phyloP scores from a whole-genome alignment of 1,284 basidiomycete genomes.

The Leccinum fallax region DNA sequence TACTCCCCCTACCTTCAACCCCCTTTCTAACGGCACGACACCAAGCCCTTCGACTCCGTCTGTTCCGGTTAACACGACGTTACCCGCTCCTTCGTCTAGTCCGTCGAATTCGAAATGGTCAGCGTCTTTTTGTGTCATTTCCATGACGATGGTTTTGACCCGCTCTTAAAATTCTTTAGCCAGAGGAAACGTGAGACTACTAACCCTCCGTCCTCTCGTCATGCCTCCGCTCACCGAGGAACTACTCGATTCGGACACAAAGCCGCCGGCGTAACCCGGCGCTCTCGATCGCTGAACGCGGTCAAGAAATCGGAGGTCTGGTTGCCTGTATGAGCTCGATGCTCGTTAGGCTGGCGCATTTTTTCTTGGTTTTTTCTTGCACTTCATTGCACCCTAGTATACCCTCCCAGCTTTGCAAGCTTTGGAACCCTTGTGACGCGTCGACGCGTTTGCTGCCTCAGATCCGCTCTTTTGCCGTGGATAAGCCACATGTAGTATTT shows the following conservation, averaged over 20 bases:
- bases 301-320: conserved; percentile 11
- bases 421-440: conserved; percentile 1
- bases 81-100: conserved; percentile 5
- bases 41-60: neutral
- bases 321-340: conserved; percentile 9
- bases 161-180: conserved; percentile 3
- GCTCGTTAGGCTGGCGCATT: neutral
- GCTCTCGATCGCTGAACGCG: conserved; percentile 5
- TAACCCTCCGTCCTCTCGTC: conserved; percentile 11
- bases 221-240: conserved; percentile 5
- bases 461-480: conserved; percentile 10
- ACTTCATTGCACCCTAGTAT: neutral
- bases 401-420: neutral
- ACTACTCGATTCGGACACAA: conserved; percentile 5
- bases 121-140: conserved; percentile 1
- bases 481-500: conserved; percentile 1
- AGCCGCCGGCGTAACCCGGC: conserved; percentile 8
- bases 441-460: conserved; percentile 9
- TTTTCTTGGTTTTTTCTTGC: neutral
- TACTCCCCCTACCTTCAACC: neutral
- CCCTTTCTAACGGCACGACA: neutral
- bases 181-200: neutral
- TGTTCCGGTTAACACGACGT: neutral
- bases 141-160: neutral
- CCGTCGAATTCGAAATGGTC: conserved; percentile 16